Evolutionary conservation across 1,139 yeast species (phyloP).

Genomic region (Magnusiomyces clavatus): DNA sequence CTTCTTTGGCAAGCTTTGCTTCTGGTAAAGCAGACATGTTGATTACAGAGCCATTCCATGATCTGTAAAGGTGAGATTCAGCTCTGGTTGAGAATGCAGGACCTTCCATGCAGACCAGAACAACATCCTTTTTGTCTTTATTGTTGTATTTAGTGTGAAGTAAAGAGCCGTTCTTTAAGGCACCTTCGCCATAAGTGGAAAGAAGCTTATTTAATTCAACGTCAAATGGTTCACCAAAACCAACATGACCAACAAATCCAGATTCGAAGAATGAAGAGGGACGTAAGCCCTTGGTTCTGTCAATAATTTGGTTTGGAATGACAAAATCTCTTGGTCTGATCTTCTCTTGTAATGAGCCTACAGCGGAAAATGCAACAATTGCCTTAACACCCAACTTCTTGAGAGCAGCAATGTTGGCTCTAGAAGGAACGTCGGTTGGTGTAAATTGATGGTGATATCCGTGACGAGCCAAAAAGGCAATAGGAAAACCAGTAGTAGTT

Average conservation of each 20-base stretch:
- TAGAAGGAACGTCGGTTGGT: slow-evolving; percentile 79
- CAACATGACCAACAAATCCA: slow-evolving; percentile 95
- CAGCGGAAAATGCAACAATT: slow-evolving; percentile 89
- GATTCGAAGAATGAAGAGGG: slow-evolving; percentile 83
- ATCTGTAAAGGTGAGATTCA: slow-evolving; percentile 81
- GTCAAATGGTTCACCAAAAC: slow-evolving; percentile 96
- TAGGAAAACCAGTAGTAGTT: slow-evolving; percentile 68
- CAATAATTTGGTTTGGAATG: slow-evolving; percentile 89
- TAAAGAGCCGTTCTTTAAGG: slow-evolving; percentile 41
- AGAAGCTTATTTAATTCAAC: slow-evolving; percentile 59
- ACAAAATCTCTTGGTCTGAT: slow-evolving; percentile 93
- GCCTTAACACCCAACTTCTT: slow-evolving; percentile 81
- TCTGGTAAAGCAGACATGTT: slow-evolving; percentile 97
- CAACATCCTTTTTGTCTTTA: slow-evolving; percentile 51
- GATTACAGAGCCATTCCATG: slow-evolving; percentile 91
- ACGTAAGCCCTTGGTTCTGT: slow-evolving; percentile 92
- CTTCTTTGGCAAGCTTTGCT: slow-evolving; percentile 92
- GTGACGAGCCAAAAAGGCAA: slow-evolving; percentile 93
- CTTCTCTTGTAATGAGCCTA: slow-evolving; percentile 85
- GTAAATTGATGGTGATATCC: slow-evolving; percentile 83
- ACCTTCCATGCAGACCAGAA: slow-evolving; percentile 96
- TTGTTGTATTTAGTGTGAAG: slow-evolving; percentile 50
- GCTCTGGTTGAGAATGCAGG: slow-evolving; percentile 97
- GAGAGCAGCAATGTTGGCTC: slow-evolving; percentile 94
- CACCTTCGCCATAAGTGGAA: slow-evolving; percentile 42